Evolutionary conservation across 2,329 filamentous ascomycete genomes (phyloP).

Genomic region (Leptographium lundbergii): DNA sequence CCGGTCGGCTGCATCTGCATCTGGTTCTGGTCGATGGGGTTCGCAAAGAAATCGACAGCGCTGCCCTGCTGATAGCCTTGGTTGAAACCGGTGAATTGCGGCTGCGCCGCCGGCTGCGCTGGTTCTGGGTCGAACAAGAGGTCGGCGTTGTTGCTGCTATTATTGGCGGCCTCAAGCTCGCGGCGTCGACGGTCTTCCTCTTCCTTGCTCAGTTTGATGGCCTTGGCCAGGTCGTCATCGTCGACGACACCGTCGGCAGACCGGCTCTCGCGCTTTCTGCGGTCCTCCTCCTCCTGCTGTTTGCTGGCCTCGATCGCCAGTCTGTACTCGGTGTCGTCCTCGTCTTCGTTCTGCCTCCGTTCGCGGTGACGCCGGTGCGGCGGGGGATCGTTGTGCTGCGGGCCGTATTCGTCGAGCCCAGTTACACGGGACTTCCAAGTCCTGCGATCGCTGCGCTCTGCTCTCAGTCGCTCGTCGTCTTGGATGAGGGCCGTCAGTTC

Average conservation of each 20-base stretch:
- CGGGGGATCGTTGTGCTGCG: constrained; percentile 26
- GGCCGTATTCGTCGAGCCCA: constrained; percentile 72
- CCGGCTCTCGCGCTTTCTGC: constrained; percentile 55
- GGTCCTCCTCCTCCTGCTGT: constrained; percentile 84
- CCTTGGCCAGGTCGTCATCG: constrained; percentile 87
- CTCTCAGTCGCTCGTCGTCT: constrained; percentile 84
- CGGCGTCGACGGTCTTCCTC: constrained; percentile 83
- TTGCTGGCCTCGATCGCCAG: constrained; percentile 92
- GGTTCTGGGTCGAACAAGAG: constrained; percentile 78
- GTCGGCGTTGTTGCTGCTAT: constrained; percentile 45
- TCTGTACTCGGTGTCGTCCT: constrained; percentile 82
- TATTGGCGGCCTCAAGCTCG: constrained; percentile 50
- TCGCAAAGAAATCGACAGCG: constrained; percentile 94
- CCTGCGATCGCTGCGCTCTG: constrained; percentile 81
- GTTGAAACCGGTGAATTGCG: constrained; percentile 81
- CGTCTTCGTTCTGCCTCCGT: constrained; percentile 44
- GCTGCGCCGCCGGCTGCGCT: constrained; percentile 39
- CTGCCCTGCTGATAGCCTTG: constrained; percentile 96
- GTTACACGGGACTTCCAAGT: constrained; percentile 95
- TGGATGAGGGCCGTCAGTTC: constrained; percentile 84
- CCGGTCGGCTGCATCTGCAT: constrained; percentile 71
- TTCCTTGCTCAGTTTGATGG: constrained; percentile 86
- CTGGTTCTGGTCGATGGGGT: constrained; percentile 71
- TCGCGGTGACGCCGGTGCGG: constrained; percentile 32
- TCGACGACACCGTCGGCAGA: constrained; percentile 45